Evolutionary conservation across 768 basidiomycete species (phyloP).

Genomic region (Boletus insuetus): DNA sequence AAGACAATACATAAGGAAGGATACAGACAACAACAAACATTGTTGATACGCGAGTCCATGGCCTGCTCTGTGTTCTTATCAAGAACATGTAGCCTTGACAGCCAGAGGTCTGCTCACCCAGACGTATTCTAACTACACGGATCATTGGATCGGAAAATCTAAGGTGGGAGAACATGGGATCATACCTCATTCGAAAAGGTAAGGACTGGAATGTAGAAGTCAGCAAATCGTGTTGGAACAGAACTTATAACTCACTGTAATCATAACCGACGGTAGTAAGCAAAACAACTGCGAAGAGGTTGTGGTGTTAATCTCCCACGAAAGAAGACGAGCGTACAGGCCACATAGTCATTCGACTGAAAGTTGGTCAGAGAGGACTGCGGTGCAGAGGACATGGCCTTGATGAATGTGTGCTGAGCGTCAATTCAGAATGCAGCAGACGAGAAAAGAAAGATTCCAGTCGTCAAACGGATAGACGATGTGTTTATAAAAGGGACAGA

Average conservation of each 20-base stretch:
- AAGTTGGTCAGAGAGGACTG: too few relatives aligned
- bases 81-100: background rate
- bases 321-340: background rate
- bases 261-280: background rate
- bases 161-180: background rate
- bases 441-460: too few relatives aligned
- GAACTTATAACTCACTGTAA: background rate
- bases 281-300: background rate
- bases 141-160: background rate
- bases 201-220: background rate
- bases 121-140: constrained; percentile 4
- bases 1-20: background rate
- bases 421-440: too few relatives aligned
- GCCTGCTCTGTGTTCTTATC: background rate
- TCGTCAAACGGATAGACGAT: too few relatives aligned
- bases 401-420: too few relatives aligned
- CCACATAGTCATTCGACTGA: too few relatives aligned
- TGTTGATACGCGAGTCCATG: constrained; percentile 4
- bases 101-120: background rate
- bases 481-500: too few relatives aligned
- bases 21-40: constrained; percentile 6
- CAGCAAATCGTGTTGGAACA: background rate
- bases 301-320: background rate
- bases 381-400: too few relatives aligned
- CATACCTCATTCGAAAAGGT: background rate